Evolutionary conservation across 805 yeast species (phyloP).

Genomic region (Saitoella complicata): DNA sequence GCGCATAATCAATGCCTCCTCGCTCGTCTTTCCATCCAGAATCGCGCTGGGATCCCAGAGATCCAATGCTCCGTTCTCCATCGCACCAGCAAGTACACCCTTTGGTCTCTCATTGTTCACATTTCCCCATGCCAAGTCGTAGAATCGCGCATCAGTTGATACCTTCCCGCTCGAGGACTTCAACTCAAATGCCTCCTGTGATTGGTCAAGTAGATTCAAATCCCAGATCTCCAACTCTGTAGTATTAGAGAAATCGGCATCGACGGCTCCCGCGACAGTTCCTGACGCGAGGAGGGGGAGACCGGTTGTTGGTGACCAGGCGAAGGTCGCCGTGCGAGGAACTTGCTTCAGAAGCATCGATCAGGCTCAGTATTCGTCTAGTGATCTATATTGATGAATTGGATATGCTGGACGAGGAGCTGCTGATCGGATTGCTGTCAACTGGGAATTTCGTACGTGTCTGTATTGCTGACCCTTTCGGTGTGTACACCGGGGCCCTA

Average conservation of each 20-base stretch:
- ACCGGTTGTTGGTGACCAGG: conserved; percentile 67
- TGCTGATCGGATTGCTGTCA: too few species aligned
- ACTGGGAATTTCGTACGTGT: too few species aligned
- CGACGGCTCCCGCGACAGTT: conserved; percentile 91
- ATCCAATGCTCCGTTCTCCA: conserved; percentile 66
- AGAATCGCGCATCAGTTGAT: conserved; percentile 29
- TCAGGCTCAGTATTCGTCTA: too few species aligned
- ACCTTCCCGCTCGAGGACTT: conserved; percentile 20
- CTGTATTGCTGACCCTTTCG: too few species aligned
- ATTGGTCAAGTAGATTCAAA: conserved; percentile 26
- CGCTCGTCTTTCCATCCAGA: conserved; percentile 25
- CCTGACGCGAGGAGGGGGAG: conserved; percentile 76
- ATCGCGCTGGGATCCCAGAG: conserved; percentile 45
- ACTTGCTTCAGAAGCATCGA: conserved; percentile 43
- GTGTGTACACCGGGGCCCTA: too few species aligned
- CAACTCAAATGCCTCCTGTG: conserved; percentile 17
- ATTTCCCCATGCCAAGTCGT: conserved; percentile 72
- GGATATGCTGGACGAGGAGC: too few species aligned
- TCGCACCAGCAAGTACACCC: conserved; percentile 69
- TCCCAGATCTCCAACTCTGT: conserved; percentile 73
- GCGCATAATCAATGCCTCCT: conserved; percentile 33
- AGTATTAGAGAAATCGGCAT: conserved; percentile 69
- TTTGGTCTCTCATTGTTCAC: conserved; percentile 32
- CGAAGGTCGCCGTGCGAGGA: conserved; percentile 78
- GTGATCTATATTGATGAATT: too few species aligned